Percentiles rank a stretch among this genome's conserved stretches.
These are phyloP conservation scores for Calonectria crousiana DNA, from an alignment of 2,329 filamentous ascomycete species.

Conservation along the genomic window DNA sequence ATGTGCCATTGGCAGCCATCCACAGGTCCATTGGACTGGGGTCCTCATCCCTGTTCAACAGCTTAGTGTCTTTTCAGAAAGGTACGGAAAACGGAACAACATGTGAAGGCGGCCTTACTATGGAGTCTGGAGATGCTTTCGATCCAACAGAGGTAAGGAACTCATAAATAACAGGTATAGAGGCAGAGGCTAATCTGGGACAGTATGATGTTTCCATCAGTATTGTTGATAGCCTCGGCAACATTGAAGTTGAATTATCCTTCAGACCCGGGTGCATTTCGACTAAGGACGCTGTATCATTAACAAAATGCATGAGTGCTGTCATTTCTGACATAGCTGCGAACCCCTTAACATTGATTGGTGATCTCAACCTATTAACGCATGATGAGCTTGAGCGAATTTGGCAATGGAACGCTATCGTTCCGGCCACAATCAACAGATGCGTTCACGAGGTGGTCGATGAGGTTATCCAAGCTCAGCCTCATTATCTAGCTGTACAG, in stretches of 20 bases:
- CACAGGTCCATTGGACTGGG: conserved; percentile 49
- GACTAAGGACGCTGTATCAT: neutral
- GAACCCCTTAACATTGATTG: neutral
- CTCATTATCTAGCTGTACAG: conserved; percentile 33
- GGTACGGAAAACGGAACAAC: neutral
- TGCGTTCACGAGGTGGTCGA: conserved; percentile 32
- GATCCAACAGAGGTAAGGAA: neutral
- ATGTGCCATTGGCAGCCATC: conserved; percentile 61
- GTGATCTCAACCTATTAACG: neutral
- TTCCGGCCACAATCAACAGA: conserved; percentile 31
- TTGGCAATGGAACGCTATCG: conserved; percentile 25
- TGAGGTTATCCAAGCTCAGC: conserved; percentile 17
- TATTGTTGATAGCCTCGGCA: neutral
- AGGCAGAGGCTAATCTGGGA: neutral
- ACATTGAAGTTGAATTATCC: neutral
- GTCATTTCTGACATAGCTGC: neutral
- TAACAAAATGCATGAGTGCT: neutral
- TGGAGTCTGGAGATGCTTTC: neutral
- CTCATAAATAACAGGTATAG: neutral
- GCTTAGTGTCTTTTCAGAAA: conserved; percentile 48
- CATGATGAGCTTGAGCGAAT: conserved; percentile 30
- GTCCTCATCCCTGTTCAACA: conserved; percentile 46
- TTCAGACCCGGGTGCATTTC: neutral
- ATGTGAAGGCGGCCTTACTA: neutral
- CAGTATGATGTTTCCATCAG: neutral